Evolutionary conservation across 805 yeast species (phyloP).

Genomic region (Starmera quercuum): DNA sequence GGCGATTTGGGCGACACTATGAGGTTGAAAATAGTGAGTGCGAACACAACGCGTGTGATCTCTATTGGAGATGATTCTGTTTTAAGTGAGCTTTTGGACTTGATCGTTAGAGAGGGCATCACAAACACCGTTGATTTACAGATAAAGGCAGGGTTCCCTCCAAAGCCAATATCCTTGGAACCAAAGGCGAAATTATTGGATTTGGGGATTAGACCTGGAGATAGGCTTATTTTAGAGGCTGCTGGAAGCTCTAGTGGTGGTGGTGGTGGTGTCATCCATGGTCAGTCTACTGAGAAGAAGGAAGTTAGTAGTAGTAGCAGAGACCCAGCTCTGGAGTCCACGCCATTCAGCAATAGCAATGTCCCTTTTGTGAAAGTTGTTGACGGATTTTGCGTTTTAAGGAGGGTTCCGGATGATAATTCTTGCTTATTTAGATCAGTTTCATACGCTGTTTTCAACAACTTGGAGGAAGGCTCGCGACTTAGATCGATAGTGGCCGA

Average conservation of each 20-base stretch:
- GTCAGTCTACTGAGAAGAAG: no score
- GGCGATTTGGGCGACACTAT: no score
- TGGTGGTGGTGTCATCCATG: no score
- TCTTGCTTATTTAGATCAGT: slow-evolving; percentile 70
- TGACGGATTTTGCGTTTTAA: slow-evolving; percentile 34
- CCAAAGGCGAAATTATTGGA: slow-evolving; percentile 22
- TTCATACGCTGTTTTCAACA: slow-evolving; percentile 40
- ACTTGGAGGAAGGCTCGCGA: slow-evolving; percentile 35
- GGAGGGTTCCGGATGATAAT: slow-evolving; percentile 68
- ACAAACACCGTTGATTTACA: slow-evolving; percentile 3
- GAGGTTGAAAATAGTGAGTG: slow-evolving; percentile 30
- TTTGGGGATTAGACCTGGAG: slow-evolving; percentile 50
- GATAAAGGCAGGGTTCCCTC: slow-evolving; percentile 57
- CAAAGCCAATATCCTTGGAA: slow-evolving; percentile 33
- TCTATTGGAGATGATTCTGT: slow-evolving; percentile 29
- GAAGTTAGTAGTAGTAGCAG: no score
- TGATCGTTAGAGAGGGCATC: slow-evolving; percentile 7
- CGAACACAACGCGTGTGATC: slow-evolving; percentile 23
- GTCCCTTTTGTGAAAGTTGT: no score
- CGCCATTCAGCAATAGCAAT: no score
- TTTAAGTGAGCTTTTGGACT: slow-evolving; percentile 23
- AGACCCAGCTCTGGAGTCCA: no score
- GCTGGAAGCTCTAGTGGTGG: no score
- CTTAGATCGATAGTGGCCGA: slow-evolving; percentile 46
- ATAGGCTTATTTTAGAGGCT: slow-evolving; percentile 39